A percentile compares a stretch with the other conserved stretches of the same genome.
These are phyloP conservation scores for Sordariomycetes sp. DNA, from an alignment of 2,329 filamentous ascomycete species.

Conservation along the genomic window DNA sequence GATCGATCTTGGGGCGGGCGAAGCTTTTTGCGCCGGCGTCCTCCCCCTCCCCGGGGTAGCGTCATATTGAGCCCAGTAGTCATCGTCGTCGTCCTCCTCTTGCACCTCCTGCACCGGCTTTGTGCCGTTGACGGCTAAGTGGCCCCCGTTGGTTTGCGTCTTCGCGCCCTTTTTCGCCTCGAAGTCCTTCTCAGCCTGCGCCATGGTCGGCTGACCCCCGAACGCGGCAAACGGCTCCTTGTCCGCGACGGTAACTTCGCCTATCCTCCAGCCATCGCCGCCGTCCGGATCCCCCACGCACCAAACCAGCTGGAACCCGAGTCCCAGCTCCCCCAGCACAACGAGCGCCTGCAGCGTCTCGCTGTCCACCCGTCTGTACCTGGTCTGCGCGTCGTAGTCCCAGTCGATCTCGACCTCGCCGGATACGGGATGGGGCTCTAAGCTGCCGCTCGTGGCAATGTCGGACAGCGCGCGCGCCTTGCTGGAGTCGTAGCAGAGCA, in stretches of 20 bases:
- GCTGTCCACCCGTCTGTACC: slow-evolving; percentile 60
- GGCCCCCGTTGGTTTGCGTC: slow-evolving; percentile 3
- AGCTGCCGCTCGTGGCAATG: slow-evolving; percentile 46
- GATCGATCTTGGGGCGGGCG: slow-evolving; percentile 58
- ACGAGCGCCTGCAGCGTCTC: slow-evolving; percentile 67
- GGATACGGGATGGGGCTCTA: slow-evolving; percentile 75
- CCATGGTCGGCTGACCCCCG: slow-evolving; percentile 39
- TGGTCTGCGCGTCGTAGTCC: slow-evolving; percentile 51
- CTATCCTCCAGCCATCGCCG: slow-evolving; percentile 60
- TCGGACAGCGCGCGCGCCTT: slow-evolving; percentile 49
- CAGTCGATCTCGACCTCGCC: slow-evolving; percentile 71
- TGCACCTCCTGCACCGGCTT: slow-evolving; percentile 8
- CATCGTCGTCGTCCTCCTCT: slow-evolving; percentile 59
- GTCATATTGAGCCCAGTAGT: slow-evolving; percentile 75
- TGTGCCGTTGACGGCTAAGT: slow-evolving; percentile 7
- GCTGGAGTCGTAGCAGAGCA: slow-evolving; percentile 59
- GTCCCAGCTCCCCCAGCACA: slow-evolving; percentile 48
- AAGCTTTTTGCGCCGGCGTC: slow-evolving; percentile 53
- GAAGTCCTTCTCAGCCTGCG: slow-evolving; percentile 53
- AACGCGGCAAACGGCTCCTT: slow-evolving; percentile 45
- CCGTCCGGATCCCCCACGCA: slow-evolving; percentile 56
- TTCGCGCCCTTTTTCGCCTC: slow-evolving; percentile 19
- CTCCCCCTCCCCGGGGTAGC: slow-evolving; percentile 53
- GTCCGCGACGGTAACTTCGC: slow-evolving; percentile 57
- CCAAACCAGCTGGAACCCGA: slow-evolving; percentile 61